Evolutionary conservation across 2,329 filamentous ascomycete species (phyloP), one percentile per base, ranked within the genome.

Genomic region (Pseudopyricularia javanii): DNA sequence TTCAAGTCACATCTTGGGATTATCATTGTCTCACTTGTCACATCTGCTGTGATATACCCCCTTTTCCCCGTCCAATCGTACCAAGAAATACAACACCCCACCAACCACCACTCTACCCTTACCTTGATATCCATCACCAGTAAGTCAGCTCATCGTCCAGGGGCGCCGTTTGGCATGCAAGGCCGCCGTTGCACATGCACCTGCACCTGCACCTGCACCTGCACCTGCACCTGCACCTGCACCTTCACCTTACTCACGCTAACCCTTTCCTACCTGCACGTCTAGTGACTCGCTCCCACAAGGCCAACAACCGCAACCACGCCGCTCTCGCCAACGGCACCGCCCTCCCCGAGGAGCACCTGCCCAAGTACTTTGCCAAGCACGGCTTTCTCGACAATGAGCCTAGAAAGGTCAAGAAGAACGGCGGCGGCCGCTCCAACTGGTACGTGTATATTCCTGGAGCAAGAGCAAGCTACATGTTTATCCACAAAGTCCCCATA

Each of bases 341-440:
- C 54, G 83, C 80, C 56, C 69, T 76, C 51, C 75, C 81, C 53
- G 78, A 86, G 58, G 86, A 93, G 60, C 79, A 85, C 62, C 73
- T 95, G 28, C 91, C 93, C 64, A 88, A 90, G 65, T 97, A 87
- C 80, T 97, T 97, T 68, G 89, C 82, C 70, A 96, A 96, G 74
- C 73, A 81, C 56, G 91, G 91, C 59, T 85, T 86, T 65, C 75
- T 82, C 62, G 90, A 90, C 64, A 75, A 78, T 60, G 88, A 95
- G 65, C 91, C 93, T 56, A 90, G 88, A 70, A 93, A 94, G 77
- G 85, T 86, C 66, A 98, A 98, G 83, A 98, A 98, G 76, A 88
- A 95, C 64, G 91, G 91, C 58, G 86, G 80, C 60, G 91, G 91
- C 60, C 91, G 88, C 70, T 89, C 86, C 66, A 96, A 96, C 71